Evolutionary conservation across 2,329 filamentous ascomycete species (phyloP).

Genomic region (Sordariomycetes sp.): DNA sequence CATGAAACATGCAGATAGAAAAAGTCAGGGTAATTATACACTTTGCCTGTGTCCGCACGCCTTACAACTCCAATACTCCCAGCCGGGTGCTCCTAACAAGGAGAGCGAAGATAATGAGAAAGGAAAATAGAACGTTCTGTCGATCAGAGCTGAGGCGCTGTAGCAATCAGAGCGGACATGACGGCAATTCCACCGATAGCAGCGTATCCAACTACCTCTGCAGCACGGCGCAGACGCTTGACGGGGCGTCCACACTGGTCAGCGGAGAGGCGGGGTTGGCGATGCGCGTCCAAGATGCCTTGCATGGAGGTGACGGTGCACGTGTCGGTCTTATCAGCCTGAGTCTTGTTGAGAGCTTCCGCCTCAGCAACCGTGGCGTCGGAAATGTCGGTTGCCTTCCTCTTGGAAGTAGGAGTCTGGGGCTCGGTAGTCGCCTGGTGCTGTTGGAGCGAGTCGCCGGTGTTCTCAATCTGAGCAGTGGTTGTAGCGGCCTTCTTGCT

Average conservation of each 20-base stretch:
- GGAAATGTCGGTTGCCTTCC: conserved; percentile 19
- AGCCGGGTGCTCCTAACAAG: no score
- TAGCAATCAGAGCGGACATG: conserved; percentile 28
- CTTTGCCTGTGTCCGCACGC: no score
- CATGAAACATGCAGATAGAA: no score
- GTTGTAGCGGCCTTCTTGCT: conserved; percentile 14
- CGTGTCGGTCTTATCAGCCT: no score
- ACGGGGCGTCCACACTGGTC: no score
- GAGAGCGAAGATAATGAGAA: not conserved
- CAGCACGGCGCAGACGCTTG: conserved; percentile 23
- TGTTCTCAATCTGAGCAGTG: not conserved
- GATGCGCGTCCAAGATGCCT: no score
- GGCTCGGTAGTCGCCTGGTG: not conserved
- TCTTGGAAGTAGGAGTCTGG: conserved; percentile 8
- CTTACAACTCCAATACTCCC: no score
- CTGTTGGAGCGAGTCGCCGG: not conserved
- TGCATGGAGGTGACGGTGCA: no score
- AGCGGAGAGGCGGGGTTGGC: no score
- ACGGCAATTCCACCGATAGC: conserved; percentile 27
- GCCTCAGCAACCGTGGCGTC: conserved; percentile 2
- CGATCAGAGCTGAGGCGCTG: conserved; percentile 19
- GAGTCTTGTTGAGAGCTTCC: not conserved
- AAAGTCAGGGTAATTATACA: no score
- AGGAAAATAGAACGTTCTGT: not conserved
- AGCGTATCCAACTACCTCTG: conserved; percentile 24